These are phyloP conservation scores for Bruguiera parviflora DNA, from an alignment of 345 rosid species.

Conservation along the genomic window DNA sequence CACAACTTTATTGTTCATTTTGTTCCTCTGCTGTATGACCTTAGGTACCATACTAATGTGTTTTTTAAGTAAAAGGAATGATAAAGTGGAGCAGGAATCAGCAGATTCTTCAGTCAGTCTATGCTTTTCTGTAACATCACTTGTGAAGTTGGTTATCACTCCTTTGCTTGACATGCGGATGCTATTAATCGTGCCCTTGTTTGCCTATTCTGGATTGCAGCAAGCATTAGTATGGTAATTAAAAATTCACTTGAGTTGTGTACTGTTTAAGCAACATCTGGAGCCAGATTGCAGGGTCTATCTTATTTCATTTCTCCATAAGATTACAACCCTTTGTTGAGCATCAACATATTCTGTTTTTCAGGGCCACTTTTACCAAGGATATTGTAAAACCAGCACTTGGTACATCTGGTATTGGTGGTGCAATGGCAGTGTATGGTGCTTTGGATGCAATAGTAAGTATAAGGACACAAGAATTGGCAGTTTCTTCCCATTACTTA, in stretches of 20 bases:
- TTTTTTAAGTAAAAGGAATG: conserved; percentile 66
- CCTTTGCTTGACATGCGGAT: conserved; percentile 71
- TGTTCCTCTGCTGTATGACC: conserved; percentile 73
- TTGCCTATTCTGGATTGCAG: conserved; percentile 88
- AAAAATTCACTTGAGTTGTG: conserved; percentile 1
- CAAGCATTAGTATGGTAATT: conserved; percentile 92
- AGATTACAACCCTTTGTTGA: neutral
- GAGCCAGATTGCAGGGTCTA: neutral
- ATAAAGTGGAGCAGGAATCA: conserved; percentile 43
- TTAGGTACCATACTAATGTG: conserved; percentile 72
- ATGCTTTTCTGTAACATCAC: conserved; percentile 45
- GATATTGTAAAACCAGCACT: conserved; percentile 73
- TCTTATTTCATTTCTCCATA: neutral
- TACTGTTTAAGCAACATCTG: neutral
- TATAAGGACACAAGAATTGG: conserved; percentile 15
- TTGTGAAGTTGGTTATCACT: conserved; percentile 53
- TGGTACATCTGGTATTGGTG: conserved; percentile 84
- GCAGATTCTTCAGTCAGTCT: conserved; percentile 46
- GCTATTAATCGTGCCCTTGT: conserved; percentile 75
- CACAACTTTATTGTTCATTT: conserved; percentile 64
- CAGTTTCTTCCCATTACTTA: neutral
- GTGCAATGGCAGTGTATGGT: conserved; percentile 90
- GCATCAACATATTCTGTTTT: conserved; percentile 4
- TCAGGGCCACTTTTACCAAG: conserved; percentile 91
- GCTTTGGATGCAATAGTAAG: conserved; percentile 89